Base-by-base conservation (phyloP, 768 basidiomycete genomes). In the Dioszegia hungarica region DNA sequence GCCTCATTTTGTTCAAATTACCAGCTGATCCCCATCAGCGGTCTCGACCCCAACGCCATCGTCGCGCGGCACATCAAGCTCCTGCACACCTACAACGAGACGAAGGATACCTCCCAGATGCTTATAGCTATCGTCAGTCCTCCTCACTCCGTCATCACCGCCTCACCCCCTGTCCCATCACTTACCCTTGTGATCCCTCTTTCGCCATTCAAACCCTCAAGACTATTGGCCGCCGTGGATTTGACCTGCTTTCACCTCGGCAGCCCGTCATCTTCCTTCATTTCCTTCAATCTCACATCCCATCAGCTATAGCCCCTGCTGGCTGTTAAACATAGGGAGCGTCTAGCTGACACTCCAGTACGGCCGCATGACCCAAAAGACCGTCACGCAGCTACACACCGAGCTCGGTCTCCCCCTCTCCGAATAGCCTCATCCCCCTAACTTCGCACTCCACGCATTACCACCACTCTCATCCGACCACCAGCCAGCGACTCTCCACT, bases 61-160 rank as follows among this genome's bases (percentile, higher is more conserved):
- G 65, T 72, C 22, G 54, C 71, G 37, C 33, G 43, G 6, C 74
- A 75, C 51, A 75, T 72, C 50, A 48, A 72, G 43, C 61, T 73
- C 5, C 56, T 75, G 15, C 75, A 78, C 46, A 67, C 62, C 17
- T 78, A 78, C 64, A 77, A 78, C 46, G 75, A 76, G 46, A 70
- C 72, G 62, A 77, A 77, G 55, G 77, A 78, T 59, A 70, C 58
- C 0, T 61, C 70, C 17, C 75, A 75, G 43, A 55, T 61, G 11
- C 55, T 78, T n/a, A 78, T 78, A 24, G 70, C 63, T 1, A 61
- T 66, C 34, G 74, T 76, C 17, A 54, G 73, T 58, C 22, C 5
- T 9, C 36, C 17, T 31, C 24, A 17, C 17, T n/a, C 29, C 46
- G 11, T 31, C 28, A 0, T 22, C 37, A 37, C 29, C 17, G 22